Evolutionary conservation across 345 rosid species (phyloP).

Genomic region (Geranium rotundifolium): DNA sequence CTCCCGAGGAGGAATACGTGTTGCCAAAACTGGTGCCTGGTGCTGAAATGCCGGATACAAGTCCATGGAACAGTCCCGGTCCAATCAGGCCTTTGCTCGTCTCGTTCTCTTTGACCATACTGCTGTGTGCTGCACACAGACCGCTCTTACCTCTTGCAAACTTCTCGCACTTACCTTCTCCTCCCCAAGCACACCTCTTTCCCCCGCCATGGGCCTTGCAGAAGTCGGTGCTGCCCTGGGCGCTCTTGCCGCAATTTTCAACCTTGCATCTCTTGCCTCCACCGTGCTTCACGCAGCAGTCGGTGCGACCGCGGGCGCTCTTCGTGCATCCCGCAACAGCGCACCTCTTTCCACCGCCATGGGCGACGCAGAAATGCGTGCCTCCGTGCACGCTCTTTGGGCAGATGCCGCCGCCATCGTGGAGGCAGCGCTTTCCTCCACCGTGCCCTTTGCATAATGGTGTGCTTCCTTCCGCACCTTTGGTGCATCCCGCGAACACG

Average conservation of each 20-base stretch:
- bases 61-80: constrained; percentile 78
- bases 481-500: constrained; percentile 77
- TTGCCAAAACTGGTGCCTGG: constrained; percentile 30
- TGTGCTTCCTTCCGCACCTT: constrained; percentile 95
- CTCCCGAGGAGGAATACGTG: constrained; percentile 45
- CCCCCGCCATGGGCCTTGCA: constrained; percentile 99
- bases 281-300: constrained; percentile 83
- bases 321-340: constrained; percentile 76
- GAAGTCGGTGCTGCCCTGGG: constrained; percentile 91
- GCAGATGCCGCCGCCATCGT: constrained; percentile 89
- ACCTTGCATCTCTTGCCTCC: constrained; percentile 81
- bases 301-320: constrained; percentile 96
- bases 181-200: constrained; percentile 64
- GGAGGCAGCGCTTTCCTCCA: constrained; percentile 89
- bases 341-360: constrained; percentile 94
- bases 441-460: constrained; percentile 95
- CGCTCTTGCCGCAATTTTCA: constrained; percentile 76
- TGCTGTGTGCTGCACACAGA: constrained; percentile 83
- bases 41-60: constrained; percentile 47
- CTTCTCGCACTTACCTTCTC: constrained; percentile 43
- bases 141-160: constrained; percentile 94
- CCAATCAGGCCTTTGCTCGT: constrained; percentile 40
- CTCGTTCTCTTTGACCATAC: constrained; percentile 47
- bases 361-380: constrained; percentile 86
- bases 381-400: constrained; percentile 97